These are phyloP conservation scores for Coemansia sp. DNA, from an alignment of 192 early-diverging fungal genomes.

Conservation along the genomic window DNA sequence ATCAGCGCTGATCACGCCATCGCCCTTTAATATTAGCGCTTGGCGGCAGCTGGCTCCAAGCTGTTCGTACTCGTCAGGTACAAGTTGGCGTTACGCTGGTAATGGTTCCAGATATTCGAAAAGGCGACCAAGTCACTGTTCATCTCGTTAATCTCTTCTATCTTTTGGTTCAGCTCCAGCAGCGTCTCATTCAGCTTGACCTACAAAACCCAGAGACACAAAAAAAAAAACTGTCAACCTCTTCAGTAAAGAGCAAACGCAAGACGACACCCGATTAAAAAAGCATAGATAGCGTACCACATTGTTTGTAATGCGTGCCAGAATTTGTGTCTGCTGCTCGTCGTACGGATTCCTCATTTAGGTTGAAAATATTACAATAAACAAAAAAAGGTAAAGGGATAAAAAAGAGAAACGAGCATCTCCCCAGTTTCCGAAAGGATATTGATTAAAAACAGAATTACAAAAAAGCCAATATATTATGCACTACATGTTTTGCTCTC, in stretches of 20 bases:
- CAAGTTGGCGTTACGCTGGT: conserved; percentile 55
- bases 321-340: conserved; percentile 59
- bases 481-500: conserved; percentile 24
- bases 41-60: conserved; percentile 24
- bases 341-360: conserved; percentile 57
- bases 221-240: not conserved
- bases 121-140: conserved; percentile 58
- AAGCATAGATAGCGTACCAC: conserved; percentile 17
- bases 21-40: not conserved
- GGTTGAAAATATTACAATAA: conserved; percentile 6
- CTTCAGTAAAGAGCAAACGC: not conserved
- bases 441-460: not conserved
- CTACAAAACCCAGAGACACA: not conserved
- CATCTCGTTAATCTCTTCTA: conserved; percentile 58
- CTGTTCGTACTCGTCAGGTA: conserved; percentile 54
- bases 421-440: not conserved
- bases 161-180: conserved; percentile 55
- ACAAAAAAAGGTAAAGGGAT: not conserved
- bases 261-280: not conserved
- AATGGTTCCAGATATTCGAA: conserved; percentile 59
- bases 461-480: not conserved
- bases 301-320: conserved; percentile 56
- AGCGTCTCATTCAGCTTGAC: conserved; percentile 58
- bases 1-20: conserved; percentile 1
- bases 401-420: not conserved